These are phyloP conservation scores for Eurotiales sp. DNA, from an alignment of 2,329 filamentous ascomycete species.

Conservation along the genomic window DNA sequence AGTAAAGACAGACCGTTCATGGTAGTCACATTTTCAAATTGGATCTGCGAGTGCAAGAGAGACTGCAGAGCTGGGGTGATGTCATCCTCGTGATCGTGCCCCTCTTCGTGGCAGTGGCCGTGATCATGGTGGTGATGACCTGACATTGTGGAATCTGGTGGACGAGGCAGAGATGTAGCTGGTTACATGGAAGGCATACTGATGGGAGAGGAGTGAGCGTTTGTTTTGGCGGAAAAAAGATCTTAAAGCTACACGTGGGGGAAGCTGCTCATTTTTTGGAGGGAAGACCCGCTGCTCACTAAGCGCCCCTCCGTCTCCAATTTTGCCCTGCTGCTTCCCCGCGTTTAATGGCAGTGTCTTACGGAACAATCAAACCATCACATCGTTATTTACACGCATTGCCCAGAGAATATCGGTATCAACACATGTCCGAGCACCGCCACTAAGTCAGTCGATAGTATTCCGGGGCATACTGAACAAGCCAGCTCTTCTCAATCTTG, in stretches of 20 bases:
- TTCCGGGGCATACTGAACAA: slow-evolving; percentile 80
- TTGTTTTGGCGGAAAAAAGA: not conserved
- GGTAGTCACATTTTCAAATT: slow-evolving; percentile 79
- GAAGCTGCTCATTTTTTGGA: too few relatives aligned
- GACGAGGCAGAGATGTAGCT: not conserved
- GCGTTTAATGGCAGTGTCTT: too few relatives aligned
- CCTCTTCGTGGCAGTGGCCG: slow-evolving; percentile 50
- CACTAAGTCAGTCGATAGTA: slow-evolving; percentile 63
- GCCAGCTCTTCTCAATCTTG: slow-evolving; percentile 91
- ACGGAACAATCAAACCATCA: too few relatives aligned
- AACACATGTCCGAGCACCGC: not conserved
- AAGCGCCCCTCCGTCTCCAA: too few relatives aligned
- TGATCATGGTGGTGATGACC: slow-evolving; percentile 36
- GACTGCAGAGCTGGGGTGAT: slow-evolving; percentile 86
- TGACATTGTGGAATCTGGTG: slow-evolving; percentile 24
- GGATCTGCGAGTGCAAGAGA: slow-evolving; percentile 86
- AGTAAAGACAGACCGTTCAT: slow-evolving; percentile 66
- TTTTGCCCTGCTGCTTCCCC: too few relatives aligned
- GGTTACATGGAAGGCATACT: not conserved
- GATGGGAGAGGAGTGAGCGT: not conserved
- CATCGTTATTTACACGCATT: too few relatives aligned
- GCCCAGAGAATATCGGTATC: not conserved
- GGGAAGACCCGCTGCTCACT: too few relatives aligned
- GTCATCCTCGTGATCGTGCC: slow-evolving; percentile 87
- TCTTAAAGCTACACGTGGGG: too few relatives aligned